phyloP scores from a whole-genome alignment of 371 early-diverging fungal species.

The Syncephalastrum monosporum region DNA sequence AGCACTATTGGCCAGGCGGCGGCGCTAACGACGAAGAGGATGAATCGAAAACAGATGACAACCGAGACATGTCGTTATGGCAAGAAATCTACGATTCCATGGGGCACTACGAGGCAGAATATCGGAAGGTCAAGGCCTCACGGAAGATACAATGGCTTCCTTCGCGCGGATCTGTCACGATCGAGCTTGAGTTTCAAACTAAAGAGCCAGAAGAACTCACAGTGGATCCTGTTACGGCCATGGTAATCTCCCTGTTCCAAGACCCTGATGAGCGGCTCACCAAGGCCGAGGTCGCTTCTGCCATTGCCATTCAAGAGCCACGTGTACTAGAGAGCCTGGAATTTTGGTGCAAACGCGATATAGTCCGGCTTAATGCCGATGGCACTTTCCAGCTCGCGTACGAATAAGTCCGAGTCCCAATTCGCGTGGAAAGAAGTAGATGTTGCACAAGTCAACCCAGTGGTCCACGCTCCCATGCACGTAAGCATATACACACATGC shows the following conservation, averaged over 20 bases:
- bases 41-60: slow-evolving; percentile 9
- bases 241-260: slow-evolving; percentile 26
- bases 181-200: slow-evolving; percentile 27
- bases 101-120: slow-evolving; percentile 25
- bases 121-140: slow-evolving; percentile 14
- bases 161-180: slow-evolving; percentile 22
- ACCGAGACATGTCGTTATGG: not conserved
- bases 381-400: too few relatives aligned
- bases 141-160: slow-evolving; percentile 28
- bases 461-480: too few relatives aligned
- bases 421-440: too few relatives aligned
- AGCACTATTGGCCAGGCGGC: slow-evolving; percentile 34
- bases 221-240: slow-evolving; percentile 24
- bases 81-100: slow-evolving; percentile 6
- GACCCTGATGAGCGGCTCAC: not conserved
- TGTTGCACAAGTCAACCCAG: too few relatives aligned
- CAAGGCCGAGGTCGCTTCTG: too few relatives aligned
- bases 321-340: too few relatives aligned
- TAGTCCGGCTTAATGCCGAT: too few relatives aligned
- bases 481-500: too few relatives aligned
- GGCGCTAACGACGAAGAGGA: slow-evolving; percentile 10
- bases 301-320: too few relatives aligned
- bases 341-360: too few relatives aligned
- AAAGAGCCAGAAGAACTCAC: slow-evolving; percentile 8
- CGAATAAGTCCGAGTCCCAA: too few relatives aligned